phyloP scores from a whole-genome alignment of 345 rosid genomes.

The Lepidium sativum region DNA sequence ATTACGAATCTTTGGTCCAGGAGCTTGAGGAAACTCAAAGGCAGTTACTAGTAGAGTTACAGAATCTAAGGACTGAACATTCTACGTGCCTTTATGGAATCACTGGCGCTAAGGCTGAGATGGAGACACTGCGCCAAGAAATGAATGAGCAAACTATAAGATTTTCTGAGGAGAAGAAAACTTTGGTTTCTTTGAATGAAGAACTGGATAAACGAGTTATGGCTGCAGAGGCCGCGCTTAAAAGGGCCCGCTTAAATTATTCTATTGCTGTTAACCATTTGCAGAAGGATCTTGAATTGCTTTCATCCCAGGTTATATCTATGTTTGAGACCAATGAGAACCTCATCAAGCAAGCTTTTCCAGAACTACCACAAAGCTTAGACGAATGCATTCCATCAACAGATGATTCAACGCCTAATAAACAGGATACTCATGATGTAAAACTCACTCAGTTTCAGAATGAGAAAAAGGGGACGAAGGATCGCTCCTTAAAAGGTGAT shows the following conservation, averaged over 20 bases:
- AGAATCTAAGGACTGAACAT: slow-evolving; percentile 85
- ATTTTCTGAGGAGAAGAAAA: slow-evolving; percentile 61
- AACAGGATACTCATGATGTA: slow-evolving; percentile 26
- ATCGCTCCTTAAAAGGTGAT: slow-evolving; percentile 56
- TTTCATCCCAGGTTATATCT: slow-evolving; percentile 84
- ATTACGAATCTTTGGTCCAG: slow-evolving; percentile 86
- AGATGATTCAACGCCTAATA: slow-evolving; percentile 30
- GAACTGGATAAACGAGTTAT: slow-evolving; percentile 76
- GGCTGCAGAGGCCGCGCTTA: slow-evolving; percentile 80
- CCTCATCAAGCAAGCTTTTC: slow-evolving; percentile 75
- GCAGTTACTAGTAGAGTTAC: slow-evolving; percentile 83
- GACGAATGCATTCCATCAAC: slow-evolving; percentile 22
- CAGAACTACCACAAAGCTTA: slow-evolving; percentile 46
- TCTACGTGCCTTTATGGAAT: slow-evolving; percentile 60
- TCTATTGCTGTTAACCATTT: slow-evolving; percentile 88
- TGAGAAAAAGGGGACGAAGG: slow-evolving; percentile 36
- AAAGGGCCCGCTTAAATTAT: slow-evolving; percentile 92
- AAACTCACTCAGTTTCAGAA: slow-evolving; percentile 38
- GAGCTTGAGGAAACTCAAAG: slow-evolving; percentile 99
- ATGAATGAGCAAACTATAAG: slow-evolving; percentile 53
- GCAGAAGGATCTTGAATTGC: slow-evolving; percentile 93
- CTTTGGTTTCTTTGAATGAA: slow-evolving; percentile 51
- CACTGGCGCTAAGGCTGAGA: slow-evolving; percentile 73
- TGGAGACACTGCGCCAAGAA: slow-evolving; percentile 61
- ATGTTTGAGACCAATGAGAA: slow-evolving; percentile 88